A percentile compares a stretch with the other conserved stretches of the same genome.
Evolutionary conservation across 148 eudicot species (phyloP).

Genomic region (Chenopodium quinoa): DNA sequence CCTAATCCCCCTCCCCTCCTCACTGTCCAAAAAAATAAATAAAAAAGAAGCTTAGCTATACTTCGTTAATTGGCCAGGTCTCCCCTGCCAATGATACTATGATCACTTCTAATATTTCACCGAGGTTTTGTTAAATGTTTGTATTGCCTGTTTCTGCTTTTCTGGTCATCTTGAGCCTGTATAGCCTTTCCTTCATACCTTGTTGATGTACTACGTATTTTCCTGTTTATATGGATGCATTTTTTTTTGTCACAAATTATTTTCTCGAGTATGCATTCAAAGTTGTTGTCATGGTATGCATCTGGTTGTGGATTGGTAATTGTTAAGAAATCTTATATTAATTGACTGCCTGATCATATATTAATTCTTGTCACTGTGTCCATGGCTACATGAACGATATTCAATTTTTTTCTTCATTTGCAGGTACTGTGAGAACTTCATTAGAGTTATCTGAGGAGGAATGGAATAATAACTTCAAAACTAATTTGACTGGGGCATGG

Average conservation of each 20-base stretch:
- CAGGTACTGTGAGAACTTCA: conserved; percentile 42
- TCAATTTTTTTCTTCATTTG: background rate
- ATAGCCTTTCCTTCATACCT: background rate
- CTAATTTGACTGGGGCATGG: conserved; percentile 67
- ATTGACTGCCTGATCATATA: too few relatives aligned
- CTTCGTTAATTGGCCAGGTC: too few relatives aligned
- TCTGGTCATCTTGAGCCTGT: background rate
- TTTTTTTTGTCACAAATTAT: background rate
- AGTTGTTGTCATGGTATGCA: background rate
- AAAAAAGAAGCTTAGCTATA: too few relatives aligned
- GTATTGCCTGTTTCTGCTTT: background rate
- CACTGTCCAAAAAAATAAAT: too few relatives aligned
- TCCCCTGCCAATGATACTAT: too few relatives aligned
- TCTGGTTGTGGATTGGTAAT: background rate
- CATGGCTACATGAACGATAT: background rate
- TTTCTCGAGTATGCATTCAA: background rate
- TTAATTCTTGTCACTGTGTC: background rate
- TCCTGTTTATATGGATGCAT: background rate
- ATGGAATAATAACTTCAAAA: conserved; percentile 50
- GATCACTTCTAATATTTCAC: too few relatives aligned
- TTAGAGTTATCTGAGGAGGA: conserved; percentile 61
- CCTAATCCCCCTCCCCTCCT: too few relatives aligned
- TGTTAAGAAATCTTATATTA: too few relatives aligned
- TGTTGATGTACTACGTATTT: background rate
- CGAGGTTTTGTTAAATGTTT: background rate